phyloP scores from a whole-genome alignment of 108 stramenopile genomes.

The Nannochloropsis gaditana region DNA sequence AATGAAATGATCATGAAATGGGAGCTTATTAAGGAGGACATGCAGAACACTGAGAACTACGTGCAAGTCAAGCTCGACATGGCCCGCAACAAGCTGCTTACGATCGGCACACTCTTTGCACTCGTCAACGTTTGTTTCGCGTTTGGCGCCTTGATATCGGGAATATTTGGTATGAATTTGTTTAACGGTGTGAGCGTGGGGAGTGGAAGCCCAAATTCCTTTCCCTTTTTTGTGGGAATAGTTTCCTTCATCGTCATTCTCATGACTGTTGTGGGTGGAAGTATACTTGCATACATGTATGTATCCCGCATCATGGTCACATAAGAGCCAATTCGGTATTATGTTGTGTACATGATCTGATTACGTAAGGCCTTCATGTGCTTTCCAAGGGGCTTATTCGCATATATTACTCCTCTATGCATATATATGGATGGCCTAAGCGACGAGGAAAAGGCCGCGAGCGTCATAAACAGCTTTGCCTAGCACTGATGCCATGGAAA shows the following conservation, averaged over 20 bases:
- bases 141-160: conserved; percentile 36
- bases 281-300: neutral
- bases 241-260: neutral
- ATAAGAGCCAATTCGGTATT: neutral
- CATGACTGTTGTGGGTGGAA: neutral
- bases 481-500: too few relatives aligned
- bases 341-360: too few relatives aligned
- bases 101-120: conserved; percentile 39
- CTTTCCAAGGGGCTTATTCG: too few relatives aligned
- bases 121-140: conserved; percentile 36
- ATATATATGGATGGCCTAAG: too few relatives aligned
- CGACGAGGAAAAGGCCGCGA: too few relatives aligned
- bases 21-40: neutral
- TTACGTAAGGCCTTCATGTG: too few relatives aligned
- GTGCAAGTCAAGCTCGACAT: conserved; percentile 51
- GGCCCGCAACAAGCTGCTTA: conserved; percentile 42
- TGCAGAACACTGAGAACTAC: conserved; percentile 35
- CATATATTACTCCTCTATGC: too few relatives aligned
- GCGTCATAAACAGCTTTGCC: too few relatives aligned
- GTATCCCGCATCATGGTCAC: neutral
- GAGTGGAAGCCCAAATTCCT: neutral
- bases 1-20: conserved; percentile 5
- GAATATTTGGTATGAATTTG: conserved; percentile 34
- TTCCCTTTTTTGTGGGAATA: conserved; percentile 5
- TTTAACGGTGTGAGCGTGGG: conserved; percentile 3